Evolutionary conservation across 371 early-diverging fungal species (phyloP), one percentile per base, ranked within the genome.

Genomic region (Syncephalastrum racemosum): DNA sequence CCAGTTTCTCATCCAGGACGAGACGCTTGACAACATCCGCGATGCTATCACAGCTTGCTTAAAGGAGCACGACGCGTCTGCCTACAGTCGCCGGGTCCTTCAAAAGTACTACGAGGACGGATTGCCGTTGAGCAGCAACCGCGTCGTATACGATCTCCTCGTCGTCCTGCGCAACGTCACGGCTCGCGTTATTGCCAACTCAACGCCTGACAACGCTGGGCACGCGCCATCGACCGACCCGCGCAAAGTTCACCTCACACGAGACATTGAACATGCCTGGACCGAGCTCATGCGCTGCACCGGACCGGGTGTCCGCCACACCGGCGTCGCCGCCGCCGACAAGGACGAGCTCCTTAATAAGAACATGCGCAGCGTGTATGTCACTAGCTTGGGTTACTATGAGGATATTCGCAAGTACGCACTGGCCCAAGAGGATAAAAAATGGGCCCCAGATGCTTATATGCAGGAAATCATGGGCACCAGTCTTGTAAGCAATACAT

Each of bases 401-500:
- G 73, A 80, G 1, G 84, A 86, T 47, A 75, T 82, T 53, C 70
- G 73, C 14, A 69, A 71, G 19, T 79, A 70, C 45, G 73, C 79
- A 19, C 65, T 68, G 13, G 53, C 64, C 22, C 66, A 71, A 15
- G 78, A 84, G 59, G 79, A 76, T 6, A 74, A 72, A 36, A 71
- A 67, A 31, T 71, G 72, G 69, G 70, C 79, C 4, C 67, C 70
- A n/a, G 81, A 83, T 55, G 77, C 80, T 31, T 86, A 84, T 39
- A 80, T 79, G 69, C 77, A 75, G 43, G 84, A 84, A 52, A 84
- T 86, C 55, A 80, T 84, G 82, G 82, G 80, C 4, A 73, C 79
- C 19, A 82, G 84, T 31, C 69, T 86, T 80, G 85, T 85, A 72
- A 64, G 73, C n/a, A n/a, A n/a, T n/a, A n/a, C n/a, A n/a, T 54